A percentile compares a stretch with the other conserved stretches of the same genome.
phyloP scores from a whole-genome alignment of 2,329 filamentous ascomycete genomes.

The Chrysoporthe cubensis region DNA sequence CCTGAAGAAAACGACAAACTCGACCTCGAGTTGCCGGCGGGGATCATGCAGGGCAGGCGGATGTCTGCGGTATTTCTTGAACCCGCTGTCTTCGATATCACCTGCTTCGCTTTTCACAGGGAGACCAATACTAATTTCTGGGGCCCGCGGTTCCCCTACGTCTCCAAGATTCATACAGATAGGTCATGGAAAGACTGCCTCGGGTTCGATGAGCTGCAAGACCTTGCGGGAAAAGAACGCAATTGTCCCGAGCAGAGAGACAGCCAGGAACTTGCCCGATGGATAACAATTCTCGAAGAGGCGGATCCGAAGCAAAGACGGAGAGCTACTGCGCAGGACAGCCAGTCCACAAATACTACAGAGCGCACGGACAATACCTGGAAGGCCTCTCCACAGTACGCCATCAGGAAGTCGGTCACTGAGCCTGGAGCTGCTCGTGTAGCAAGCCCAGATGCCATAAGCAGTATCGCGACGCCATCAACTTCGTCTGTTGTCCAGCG shows the following conservation, averaged over 20 bases:
- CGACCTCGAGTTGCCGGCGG: conserved; percentile 50
- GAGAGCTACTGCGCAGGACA: conserved; percentile 47
- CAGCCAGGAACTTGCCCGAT: conserved; percentile 62
- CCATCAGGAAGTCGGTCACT: not conserved
- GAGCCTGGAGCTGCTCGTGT: not conserved
- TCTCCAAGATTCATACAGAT: conserved; percentile 79
- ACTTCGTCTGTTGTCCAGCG: conserved; percentile 16
- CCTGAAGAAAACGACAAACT: conserved; percentile 46
- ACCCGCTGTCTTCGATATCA: conserved; percentile 78
- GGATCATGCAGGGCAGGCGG: conserved; percentile 45
- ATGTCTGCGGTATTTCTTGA: conserved; percentile 63
- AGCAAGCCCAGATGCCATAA: not conserved
- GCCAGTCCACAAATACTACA: conserved; percentile 48
- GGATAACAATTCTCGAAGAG: conserved; percentile 63
- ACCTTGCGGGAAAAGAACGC: conserved; percentile 63
- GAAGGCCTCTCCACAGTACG: not conserved
- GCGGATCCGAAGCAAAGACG: conserved; percentile 49
- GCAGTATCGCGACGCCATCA: conserved; percentile 16
- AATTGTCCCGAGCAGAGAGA: conserved; percentile 55
- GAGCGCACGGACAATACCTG: conserved; percentile 27
- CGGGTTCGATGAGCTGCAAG: conserved; percentile 71
- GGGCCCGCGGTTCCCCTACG: conserved; percentile 75
- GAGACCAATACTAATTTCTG: conserved; percentile 70
- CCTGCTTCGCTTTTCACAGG: conserved; percentile 80
- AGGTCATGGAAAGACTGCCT: conserved; percentile 70